Percentiles rank a stretch among this genome's conserved stretches.
These are phyloP conservation scores for Gardenia jasminoides DNA, from an alignment of 257 asterid species.

Conservation along the genomic window DNA sequence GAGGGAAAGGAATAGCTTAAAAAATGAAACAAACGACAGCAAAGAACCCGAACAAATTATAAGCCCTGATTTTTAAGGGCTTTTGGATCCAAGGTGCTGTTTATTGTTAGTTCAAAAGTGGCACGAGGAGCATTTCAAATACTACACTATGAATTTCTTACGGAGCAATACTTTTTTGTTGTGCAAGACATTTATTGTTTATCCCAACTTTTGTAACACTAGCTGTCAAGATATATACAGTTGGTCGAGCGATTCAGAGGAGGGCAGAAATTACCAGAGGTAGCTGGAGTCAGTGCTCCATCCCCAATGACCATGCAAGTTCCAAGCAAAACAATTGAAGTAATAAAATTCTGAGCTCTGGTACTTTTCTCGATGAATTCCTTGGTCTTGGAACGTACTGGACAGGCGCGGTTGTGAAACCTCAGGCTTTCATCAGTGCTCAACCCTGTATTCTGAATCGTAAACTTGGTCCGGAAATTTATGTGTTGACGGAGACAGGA, in stretches of 20 bases:
- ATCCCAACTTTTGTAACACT: background rate
- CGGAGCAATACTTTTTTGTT: no score
- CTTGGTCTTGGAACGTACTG: constrained; percentile 6
- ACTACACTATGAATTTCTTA: no score
- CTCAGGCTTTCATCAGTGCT: constrained; percentile 19
- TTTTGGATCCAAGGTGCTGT: no score
- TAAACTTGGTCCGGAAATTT: constrained; percentile 14
- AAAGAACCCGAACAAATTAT: no score
- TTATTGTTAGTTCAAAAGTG: no score
- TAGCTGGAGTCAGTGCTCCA: constrained; percentile 80
- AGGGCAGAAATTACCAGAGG: constrained; percentile 50
- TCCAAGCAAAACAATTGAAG: constrained; percentile 40
- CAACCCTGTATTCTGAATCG: background rate
- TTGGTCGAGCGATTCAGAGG: no score
- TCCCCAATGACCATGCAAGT: constrained; percentile 90
- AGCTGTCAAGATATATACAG: background rate
- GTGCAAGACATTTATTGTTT: background rate
- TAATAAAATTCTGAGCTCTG: constrained; percentile 1
- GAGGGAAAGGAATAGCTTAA: background rate
- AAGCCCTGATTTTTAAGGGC: no score
- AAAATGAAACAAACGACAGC: no score
- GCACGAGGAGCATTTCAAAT: no score
- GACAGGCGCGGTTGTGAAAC: constrained; percentile 16
- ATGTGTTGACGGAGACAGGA: constrained; percentile 15
- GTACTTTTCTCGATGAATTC: constrained; percentile 13